phyloP scores from a whole-genome alignment of 768 basidiomycete genomes.

The Zangia roseola region DNA sequence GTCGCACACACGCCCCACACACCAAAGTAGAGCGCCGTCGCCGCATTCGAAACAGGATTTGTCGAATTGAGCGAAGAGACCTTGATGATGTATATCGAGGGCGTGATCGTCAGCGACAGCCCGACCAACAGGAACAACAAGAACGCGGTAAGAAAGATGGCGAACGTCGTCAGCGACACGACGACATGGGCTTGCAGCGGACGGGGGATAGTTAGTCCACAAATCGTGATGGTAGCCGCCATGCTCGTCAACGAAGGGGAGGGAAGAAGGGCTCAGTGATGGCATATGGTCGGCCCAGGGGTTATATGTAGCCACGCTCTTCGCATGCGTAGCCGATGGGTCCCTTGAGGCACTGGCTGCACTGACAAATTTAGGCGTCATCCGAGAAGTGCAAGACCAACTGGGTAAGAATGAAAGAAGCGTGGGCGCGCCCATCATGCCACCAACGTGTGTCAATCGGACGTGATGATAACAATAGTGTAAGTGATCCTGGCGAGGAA shows the following conservation, averaged over 20 bases:
- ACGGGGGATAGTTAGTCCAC: conserved; percentile 18
- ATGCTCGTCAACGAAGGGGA: conserved; percentile 8
- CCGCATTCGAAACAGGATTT: conserved; percentile 47
- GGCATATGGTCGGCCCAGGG: neutral
- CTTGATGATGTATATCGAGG: conserved; percentile 59
- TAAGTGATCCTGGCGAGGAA: too few species aligned
- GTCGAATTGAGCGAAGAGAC: conserved; percentile 34
- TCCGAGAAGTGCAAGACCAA: neutral
- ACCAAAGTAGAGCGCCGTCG: conserved; percentile 67
- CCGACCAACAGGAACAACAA: conserved; percentile 76
- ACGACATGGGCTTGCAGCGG: conserved; percentile 47
- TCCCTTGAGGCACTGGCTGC: neutral
- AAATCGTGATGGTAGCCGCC: conserved; percentile 13
- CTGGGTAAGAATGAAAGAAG: neutral
- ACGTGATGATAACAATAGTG: too few species aligned
- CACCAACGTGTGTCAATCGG: conserved; percentile 6
- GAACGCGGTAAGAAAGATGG: conserved; percentile 58
- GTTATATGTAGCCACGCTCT: neutral
- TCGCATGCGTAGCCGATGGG: neutral
- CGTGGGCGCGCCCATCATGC: neutral
- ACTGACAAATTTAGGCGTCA: conserved; percentile 1
- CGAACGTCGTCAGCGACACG: conserved; percentile 46
- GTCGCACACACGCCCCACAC: conserved; percentile 81
- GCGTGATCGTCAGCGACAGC: conserved; percentile 73
- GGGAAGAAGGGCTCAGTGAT: neutral